A percentile compares a stretch with the other conserved stretches of the same genome.
These are phyloP conservation scores for Pichia cephalocereana DNA, from an alignment of 805 yeast species.

Conservation along the genomic window DNA sequence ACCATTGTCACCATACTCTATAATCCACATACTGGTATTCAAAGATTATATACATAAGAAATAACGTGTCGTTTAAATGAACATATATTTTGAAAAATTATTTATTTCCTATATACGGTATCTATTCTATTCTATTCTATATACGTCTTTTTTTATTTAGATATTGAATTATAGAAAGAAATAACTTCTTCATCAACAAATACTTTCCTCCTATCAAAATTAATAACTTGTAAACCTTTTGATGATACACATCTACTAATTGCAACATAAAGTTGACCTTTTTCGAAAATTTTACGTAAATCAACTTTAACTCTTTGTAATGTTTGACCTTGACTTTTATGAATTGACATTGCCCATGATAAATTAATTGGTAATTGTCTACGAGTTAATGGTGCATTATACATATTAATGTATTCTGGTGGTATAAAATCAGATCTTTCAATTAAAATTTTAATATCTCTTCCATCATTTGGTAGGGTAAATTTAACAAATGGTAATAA, in stretches of 20 bases:
- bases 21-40: no score
- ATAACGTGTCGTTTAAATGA: no score
- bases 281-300: slow-evolving; percentile 57
- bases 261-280: slow-evolving; percentile 81
- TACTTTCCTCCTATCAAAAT: slow-evolving; percentile 52
- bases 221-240: slow-evolving; percentile 54
- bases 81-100: no score
- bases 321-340: slow-evolving; percentile 82
- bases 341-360: slow-evolving; percentile 81
- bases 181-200: slow-evolving; percentile 52
- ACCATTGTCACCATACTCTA: neutral
- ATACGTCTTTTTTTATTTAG: no score
- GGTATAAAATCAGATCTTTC: slow-evolving; percentile 27
- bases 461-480: slow-evolving; percentile 23
- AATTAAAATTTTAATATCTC: slow-evolving; percentile 22
- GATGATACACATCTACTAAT: slow-evolving; percentile 67
- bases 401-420: slow-evolving; percentile 10
- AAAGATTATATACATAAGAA: no score
- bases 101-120: no score
- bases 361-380: slow-evolving; percentile 59
- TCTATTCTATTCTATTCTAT: no score
- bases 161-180: slow-evolving; percentile 41
- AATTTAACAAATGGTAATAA: slow-evolving; percentile 40
- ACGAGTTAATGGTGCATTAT: slow-evolving; percentile 26
- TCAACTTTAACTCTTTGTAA: slow-evolving; percentile 63